Evolutionary conservation across 2,329 filamentous ascomycete genomes (phyloP).

Genomic region (Tolypocladium nubicola): DNA sequence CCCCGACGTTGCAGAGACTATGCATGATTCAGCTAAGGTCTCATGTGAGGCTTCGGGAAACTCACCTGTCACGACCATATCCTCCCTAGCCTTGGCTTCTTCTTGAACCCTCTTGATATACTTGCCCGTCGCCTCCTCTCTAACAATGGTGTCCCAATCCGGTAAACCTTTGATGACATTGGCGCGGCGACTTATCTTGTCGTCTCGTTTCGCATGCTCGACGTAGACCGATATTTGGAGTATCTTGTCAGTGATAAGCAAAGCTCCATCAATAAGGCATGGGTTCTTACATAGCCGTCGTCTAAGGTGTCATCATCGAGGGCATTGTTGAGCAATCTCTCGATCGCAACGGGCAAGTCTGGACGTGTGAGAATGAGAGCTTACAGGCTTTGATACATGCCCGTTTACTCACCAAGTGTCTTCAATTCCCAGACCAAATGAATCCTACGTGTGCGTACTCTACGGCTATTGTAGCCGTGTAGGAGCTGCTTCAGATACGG

Average conservation of each 20-base stretch:
- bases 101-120: constrained; percentile 3
- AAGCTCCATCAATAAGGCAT: neutral
- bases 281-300: constrained; percentile 4
- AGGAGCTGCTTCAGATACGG: constrained; percentile 24
- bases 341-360: constrained; percentile 2
- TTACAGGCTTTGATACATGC: no score
- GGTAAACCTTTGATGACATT: constrained; percentile 1
- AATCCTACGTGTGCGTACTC: constrained; percentile 14
- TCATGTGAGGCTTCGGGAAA: neutral
- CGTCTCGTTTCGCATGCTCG: neutral
- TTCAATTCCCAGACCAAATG: constrained; percentile 23
- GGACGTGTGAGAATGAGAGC: neutral
- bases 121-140: constrained; percentile 1
- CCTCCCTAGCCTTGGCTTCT: neutral
- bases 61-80: constrained; percentile 1
- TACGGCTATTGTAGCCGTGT: constrained; percentile 19
- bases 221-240: neutral
- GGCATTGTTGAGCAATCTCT: constrained; percentile 1
- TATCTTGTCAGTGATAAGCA: neutral
- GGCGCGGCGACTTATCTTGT: neutral
- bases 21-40: neutral
- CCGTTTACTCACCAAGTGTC: constrained; percentile 8
- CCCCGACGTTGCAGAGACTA: neutral
- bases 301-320: constrained; percentile 4
- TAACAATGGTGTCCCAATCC: constrained; percentile 1